phyloP scores from a whole-genome alignment of 768 basidiomycete species.

The Kwoniella shandongensis region DNA sequence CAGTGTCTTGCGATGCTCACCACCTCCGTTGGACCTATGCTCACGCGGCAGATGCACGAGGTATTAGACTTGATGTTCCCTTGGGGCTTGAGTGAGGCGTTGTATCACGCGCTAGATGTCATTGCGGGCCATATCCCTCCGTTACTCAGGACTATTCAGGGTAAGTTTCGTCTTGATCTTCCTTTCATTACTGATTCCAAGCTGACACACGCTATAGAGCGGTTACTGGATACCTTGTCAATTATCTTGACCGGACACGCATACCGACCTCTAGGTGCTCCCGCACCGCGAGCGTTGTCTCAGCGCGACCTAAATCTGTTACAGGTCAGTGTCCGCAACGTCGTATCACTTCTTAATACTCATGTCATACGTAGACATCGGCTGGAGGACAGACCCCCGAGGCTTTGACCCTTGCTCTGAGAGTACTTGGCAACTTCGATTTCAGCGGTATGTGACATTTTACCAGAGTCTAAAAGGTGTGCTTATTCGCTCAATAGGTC shows the following conservation, averaged over 20 bases:
- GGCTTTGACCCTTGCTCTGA: constrained; percentile 74
- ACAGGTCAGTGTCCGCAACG: constrained; percentile 24
- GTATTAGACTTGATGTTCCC: constrained; percentile 95
- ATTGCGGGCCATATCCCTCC: constrained; percentile 87
- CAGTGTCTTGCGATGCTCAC: constrained; percentile 97
- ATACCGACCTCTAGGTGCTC: constrained; percentile 86
- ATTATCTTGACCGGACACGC: constrained; percentile 75
- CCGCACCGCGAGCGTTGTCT: constrained; percentile 59
- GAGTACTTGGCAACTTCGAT: constrained; percentile 85
- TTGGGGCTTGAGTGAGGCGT: constrained; percentile 84
- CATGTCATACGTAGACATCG: constrained; percentile 16
- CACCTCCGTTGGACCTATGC: constrained; percentile 87
- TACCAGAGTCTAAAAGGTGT: background rate
- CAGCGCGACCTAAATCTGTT: constrained; percentile 32
- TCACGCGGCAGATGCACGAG: constrained; percentile 93
- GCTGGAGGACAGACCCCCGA: constrained; percentile 45
- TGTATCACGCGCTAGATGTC: constrained; percentile 76
- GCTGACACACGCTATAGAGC: constrained; percentile 60
- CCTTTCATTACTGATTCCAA: background rate
- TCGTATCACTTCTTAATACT: constrained; percentile 6
- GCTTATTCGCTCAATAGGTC: constrained; percentile 60
- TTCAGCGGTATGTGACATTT: constrained; percentile 68
- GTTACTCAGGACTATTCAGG: constrained; percentile 86
- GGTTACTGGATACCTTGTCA: constrained; percentile 81
- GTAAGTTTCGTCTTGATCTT: constrained; percentile 53